Base-by-base conservation (phyloP, 2,329 filamentous ascomycete genomes). In the Blumeria graminis region DNA sequence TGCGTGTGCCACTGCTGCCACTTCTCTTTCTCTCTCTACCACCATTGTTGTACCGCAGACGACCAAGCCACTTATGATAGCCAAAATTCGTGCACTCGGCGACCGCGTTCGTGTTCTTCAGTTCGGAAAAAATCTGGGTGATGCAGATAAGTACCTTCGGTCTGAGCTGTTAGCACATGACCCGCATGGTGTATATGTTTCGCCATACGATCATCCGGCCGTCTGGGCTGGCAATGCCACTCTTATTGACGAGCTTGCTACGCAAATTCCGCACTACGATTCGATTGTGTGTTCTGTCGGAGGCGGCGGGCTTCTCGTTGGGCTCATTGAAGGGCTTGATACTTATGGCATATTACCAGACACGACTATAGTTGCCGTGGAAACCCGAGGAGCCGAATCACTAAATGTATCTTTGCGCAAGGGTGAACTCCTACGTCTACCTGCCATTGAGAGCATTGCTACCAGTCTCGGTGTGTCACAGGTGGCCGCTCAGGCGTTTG, bases 301-400 rank as follows among this genome's bases (percentile, higher is more conserved):
- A 6, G 87, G 87, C 9, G 87, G 87, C 14, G 86, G 87, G 0
- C 69, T 93, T 22, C 74, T 94, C 55, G 84, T 82, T 63, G 87
- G 87, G 4, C 70, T 94, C 57, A 77, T 85, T 68, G 72, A 81
- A 65, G 85, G 83, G 9, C 66, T 60, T 60, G 66, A 62, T 56
- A 69, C 61, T 52, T 41, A 61, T 11, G 57, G 60, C 34, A 36
- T 60, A 6, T 41, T 61, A 56, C 43, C 52, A 28, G 56, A 56
- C 14, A 58, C 32, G 56, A 70, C 72, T 18, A 75, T 93, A 9
- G 66, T 93, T 11, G 85, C 83, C 2, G 73, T 88, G 48, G 87
- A 93, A 70, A 93, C 87, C 0, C 65, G 69, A 0, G 87, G 87
- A 33, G 83, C 85, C 0, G 78, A 87, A 57, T 82, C 79, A 18